These are phyloP conservation scores for Beauveria bassiana DNA, from an alignment of 2,329 filamentous ascomycete species.

Conservation along the genomic window DNA sequence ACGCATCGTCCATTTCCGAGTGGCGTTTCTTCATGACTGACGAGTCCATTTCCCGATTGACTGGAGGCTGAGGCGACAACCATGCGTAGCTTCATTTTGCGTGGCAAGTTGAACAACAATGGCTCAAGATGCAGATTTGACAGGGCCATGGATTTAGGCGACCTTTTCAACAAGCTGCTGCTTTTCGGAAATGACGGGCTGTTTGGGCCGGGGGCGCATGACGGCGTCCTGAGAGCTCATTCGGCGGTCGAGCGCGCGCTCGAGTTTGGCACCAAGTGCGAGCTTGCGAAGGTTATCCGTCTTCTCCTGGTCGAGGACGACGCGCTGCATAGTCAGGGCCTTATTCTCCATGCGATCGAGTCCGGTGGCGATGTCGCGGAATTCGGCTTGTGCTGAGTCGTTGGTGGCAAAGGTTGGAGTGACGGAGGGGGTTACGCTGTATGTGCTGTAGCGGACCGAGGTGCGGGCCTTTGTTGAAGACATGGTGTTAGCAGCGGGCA, in stretches of 20 bases:
- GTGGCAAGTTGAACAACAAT: not conserved
- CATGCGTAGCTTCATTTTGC: too few relatives aligned
- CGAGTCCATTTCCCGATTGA: not conserved
- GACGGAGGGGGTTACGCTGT: conserved; percentile 53
- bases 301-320: conserved; percentile 45
- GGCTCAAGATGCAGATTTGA: not conserved
- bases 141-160: conserved; percentile 14
- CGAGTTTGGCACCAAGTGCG: conserved; percentile 13
- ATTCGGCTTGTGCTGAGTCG: conserved; percentile 50
- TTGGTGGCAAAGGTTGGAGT: conserved; percentile 46
- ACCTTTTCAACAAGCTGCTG: conserved; percentile 31
- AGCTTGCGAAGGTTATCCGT: conserved; percentile 12
- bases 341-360: conserved; percentile 88
- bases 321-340: conserved; percentile 73
- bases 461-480: conserved; percentile 35
- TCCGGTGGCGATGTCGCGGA: conserved; percentile 65
- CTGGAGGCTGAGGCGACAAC: not conserved
- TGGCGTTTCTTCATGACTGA: not conserved
- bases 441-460: conserved; percentile 52
- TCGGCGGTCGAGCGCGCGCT: conserved; percentile 67
- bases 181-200: conserved; percentile 28
- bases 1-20: not conserved
- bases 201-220: conserved; percentile 51
- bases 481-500: conserved; percentile 11
- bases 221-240: conserved; percentile 87